Percentiles rank a stretch among this genome's conserved stretches.
These are phyloP conservation scores for Blastocystis sp. DNA, from an alignment of 352 stramenopile genomes.

Conservation along the genomic window DNA sequence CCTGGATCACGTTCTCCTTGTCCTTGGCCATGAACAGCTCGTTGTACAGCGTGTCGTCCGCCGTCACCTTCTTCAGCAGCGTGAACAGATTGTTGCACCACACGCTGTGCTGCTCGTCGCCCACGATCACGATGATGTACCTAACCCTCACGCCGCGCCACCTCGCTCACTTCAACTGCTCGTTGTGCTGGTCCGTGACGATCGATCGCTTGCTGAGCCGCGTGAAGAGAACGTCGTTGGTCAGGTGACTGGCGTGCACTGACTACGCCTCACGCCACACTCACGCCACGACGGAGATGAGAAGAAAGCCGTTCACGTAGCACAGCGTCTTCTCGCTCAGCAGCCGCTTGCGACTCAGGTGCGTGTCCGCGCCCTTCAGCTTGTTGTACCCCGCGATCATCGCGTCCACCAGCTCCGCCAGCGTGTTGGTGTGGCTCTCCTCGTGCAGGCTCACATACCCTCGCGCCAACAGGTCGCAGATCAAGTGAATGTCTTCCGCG, in stretches of 20 bases:
- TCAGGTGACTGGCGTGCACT: background rate
- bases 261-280: background rate
- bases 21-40: constrained; percentile 18
- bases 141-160: background rate
- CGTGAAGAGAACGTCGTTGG: constrained; percentile 25
- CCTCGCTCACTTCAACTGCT: constrained; percentile 8
- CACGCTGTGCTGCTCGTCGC: background rate
- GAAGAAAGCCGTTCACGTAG: constrained; percentile 18
- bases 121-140: constrained; percentile 1
- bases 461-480: constrained; percentile 8
- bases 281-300: constrained; percentile 8
- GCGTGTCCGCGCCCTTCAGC: constrained; percentile 6
- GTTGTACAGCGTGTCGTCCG: background rate
- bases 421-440: background rate
- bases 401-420: background rate
- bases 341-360: background rate
- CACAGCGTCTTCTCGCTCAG: background rate
- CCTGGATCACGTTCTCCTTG: background rate
- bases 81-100: constrained; percentile 26
- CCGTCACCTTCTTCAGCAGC: background rate
- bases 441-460: background rate
- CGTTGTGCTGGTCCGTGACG: background rate
- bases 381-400: constrained; percentile 25
- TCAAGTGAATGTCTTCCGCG: constrained; percentile 33
- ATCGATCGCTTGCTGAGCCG: background rate